These are phyloP conservation scores for Chrysosphaeria jannelii DNA, from an alignment of 2,329 filamentous ascomycete species.

Conservation along the genomic window DNA sequence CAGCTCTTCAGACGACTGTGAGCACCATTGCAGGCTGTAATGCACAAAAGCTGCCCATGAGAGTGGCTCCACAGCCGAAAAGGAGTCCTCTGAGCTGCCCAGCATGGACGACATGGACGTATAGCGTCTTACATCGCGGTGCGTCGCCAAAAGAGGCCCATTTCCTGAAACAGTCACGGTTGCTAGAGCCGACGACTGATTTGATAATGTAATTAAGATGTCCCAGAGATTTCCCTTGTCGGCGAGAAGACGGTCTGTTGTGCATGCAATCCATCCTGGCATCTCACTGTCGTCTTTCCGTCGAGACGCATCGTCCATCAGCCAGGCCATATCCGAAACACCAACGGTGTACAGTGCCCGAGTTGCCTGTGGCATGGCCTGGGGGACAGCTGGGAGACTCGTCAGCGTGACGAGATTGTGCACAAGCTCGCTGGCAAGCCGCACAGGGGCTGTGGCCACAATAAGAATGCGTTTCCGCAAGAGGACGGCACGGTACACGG, in stretches of 20 bases:
- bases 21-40: conserved; percentile 73
- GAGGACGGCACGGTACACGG: conserved; percentile 63
- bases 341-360: conserved; percentile 5
- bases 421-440: no score
- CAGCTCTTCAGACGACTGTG: conserved; percentile 45
- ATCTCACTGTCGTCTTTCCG: conserved; percentile 12
- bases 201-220: conserved; percentile 37
- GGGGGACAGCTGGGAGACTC: conserved; percentile 64
- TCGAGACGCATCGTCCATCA: conserved; percentile 5
- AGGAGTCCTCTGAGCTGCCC: conserved; percentile 15
- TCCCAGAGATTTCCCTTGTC: conserved; percentile 76
- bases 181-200: not conserved
- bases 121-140: conserved; percentile 66
- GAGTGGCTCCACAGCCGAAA: conserved; percentile 27
- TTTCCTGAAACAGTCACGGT: conserved; percentile 46
- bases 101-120: conserved; percentile 35
- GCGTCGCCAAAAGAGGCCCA: conserved; percentile 48
- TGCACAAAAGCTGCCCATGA: conserved; percentile 52
- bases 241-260: conserved; percentile 73
- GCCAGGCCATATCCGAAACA: no score
- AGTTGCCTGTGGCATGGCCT: conserved; percentile 12
- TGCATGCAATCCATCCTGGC: conserved; percentile 73
- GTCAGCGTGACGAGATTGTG: conserved; percentile 23
- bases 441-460: conserved; percentile 38
- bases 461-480: conserved; percentile 65